Evolutionary conservation across 306 rosid genomes (phyloP), one percentile per base, ranked within the genome.

Genomic region (Parietaria judaica): DNA sequence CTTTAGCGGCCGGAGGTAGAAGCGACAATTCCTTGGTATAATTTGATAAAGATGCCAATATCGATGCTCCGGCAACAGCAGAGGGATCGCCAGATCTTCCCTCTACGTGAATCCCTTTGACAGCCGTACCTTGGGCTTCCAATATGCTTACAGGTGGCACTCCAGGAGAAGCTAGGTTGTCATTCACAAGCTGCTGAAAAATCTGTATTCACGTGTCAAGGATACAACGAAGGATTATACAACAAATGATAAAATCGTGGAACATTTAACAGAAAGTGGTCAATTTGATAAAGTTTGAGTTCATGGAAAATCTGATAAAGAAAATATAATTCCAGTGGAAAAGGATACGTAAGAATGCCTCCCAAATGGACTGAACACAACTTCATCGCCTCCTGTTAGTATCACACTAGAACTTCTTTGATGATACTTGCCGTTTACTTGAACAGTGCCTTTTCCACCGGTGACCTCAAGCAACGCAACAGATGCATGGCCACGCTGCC

Each of bases 331-430:
- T 36, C 14, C 49, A 34, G 51, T n/a, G 51, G 50, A 74, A 80
- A 76, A 94, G 99, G 99, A 94, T 94, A 94, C 99, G 74, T 94
- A 94, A 62, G 95, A 86, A 76, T 88, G 90, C 71, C 78, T 88
- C 70, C 85, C 83, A 16, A 79, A 74, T 41, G 82, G 65, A 66
- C 79, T 70, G 61, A 94, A 94, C 65, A 88, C 84, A 54, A 94
- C 76, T 78, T 94, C 99, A 58, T 94, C 99, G 3, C 99, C 99
- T 73, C 94, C 95, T 14, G 57, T 84, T 54, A 94, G 76, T 56
- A 76, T 63, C 37, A 80, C 65, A 47, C 82, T 78, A 53, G 83
- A 68, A 72, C 68, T 80, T 76, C 78, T 86, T 48, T 62, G 76
- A 65, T 38, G 51, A 12, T 56, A 57, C 80, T 76, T 82, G 14